A percentile compares a stretch with the other conserved stretches of the same genome.
phyloP scores from a whole-genome alignment of 2,329 filamentous ascomycete genomes.

The Alternaria arborescens region DNA sequence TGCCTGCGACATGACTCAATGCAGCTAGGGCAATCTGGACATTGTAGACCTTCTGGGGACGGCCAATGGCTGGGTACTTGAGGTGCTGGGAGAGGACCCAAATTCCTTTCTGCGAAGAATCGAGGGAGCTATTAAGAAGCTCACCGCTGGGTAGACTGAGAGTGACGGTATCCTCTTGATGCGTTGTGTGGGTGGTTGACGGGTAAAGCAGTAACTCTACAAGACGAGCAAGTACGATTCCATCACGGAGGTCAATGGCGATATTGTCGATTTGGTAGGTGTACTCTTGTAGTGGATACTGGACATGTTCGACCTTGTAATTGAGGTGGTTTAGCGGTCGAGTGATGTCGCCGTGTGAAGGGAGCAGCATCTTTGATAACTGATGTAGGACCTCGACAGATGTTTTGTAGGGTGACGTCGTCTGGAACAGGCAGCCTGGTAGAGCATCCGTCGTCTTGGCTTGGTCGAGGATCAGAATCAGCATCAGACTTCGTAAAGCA shows the following conservation, averaged over 20 bases:
- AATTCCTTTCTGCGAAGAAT: conserved; percentile 46
- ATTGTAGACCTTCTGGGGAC: conserved; percentile 67
- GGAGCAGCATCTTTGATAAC: conserved; percentile 63
- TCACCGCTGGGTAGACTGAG: conserved; percentile 58
- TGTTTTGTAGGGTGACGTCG: conserved; percentile 63
- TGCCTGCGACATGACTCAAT: conserved; percentile 55
- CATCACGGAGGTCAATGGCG: conserved; percentile 69
- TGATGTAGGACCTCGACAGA: conserved; percentile 63
- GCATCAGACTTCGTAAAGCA: conserved; percentile 66
- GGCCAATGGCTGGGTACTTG: conserved; percentile 64
- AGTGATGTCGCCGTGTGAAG: conserved; percentile 65
- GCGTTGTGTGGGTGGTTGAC: conserved; percentile 38
- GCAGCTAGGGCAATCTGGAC: conserved; percentile 65
- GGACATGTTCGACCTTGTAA: conserved; percentile 63
- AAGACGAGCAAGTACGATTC: conserved; percentile 66
- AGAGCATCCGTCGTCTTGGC: conserved; percentile 54
- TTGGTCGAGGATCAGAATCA: conserved; percentile 67
- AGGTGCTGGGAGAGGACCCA: conserved; percentile 65
- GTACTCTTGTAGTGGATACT: conserved; percentile 67
- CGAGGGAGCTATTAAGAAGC: conserved; percentile 50
- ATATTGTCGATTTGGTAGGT: conserved; percentile 67
- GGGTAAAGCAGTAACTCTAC: conserved; percentile 66
- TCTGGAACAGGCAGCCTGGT: conserved; percentile 60
- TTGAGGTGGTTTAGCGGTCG: conserved; percentile 65
- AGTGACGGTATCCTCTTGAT: conserved; percentile 53